phyloP scores from a whole-genome alignment of 2,329 filamentous ascomycete genomes.

The Arthrobotrys iridis region DNA sequence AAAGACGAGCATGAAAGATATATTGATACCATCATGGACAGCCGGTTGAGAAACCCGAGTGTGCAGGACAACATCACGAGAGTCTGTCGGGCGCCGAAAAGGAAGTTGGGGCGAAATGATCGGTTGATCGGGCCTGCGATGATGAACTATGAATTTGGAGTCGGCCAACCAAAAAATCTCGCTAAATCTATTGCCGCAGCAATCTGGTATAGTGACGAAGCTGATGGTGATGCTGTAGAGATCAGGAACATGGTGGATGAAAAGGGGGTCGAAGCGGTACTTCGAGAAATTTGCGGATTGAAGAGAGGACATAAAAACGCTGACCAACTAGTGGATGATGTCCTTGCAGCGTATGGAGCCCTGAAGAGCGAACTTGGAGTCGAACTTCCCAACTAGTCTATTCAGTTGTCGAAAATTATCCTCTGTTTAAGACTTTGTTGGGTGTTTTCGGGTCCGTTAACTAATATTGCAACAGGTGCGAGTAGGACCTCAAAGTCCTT shows the following conservation, averaged over 20 bases:
- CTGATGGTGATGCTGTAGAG: conserved; percentile 87
- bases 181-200: conserved; percentile 88
- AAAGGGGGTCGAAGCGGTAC: conserved; percentile 77
- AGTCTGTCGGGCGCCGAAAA: conserved; percentile 90
- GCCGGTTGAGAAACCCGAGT: conserved; percentile 62
- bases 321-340: conserved; percentile 77
- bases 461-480: too few species aligned
- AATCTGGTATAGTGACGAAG: conserved; percentile 93
- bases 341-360: conserved; percentile 5
- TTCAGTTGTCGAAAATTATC: background rate
- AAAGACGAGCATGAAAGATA: conserved; percentile 81
- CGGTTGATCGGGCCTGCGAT: conserved; percentile 94
- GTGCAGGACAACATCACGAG: conserved; percentile 81
- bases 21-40: conserved; percentile 85
- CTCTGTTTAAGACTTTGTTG: background rate
- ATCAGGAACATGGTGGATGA: conserved; percentile 85
- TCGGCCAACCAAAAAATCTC: conserved; percentile 70
- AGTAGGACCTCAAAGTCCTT: too few species aligned
- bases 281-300: conserved; percentile 82
- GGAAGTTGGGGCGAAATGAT: conserved; percentile 94
- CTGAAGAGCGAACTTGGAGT: conserved; percentile 25
- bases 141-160: conserved; percentile 79
- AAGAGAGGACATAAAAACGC: conserved; percentile 78
- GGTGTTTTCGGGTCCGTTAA: too few species aligned
- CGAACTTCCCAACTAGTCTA: conserved; percentile 6